These are phyloP conservation scores for Ophiostoma montium DNA, from an alignment of 2,329 filamentous ascomycete species.

Conservation along the genomic window DNA sequence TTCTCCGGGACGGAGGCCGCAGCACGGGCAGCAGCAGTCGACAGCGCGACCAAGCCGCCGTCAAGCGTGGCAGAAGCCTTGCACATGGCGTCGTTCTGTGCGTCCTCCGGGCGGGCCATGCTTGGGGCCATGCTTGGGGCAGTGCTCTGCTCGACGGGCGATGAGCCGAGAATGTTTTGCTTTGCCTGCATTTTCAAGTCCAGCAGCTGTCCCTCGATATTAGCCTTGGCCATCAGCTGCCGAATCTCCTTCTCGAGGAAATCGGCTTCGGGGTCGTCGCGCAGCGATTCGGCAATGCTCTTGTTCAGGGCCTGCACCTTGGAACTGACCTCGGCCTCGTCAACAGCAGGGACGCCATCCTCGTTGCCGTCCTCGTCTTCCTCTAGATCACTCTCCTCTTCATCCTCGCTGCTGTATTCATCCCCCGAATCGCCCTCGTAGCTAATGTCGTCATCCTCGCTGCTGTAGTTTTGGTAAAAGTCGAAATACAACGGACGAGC, in stretches of 20 bases:
- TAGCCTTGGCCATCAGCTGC: not conserved
- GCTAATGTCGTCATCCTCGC: not conserved
- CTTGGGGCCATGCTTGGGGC: too few relatives aligned
- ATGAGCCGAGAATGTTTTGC: too few relatives aligned
- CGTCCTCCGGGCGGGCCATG: too few relatives aligned
- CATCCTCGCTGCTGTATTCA: not conserved
- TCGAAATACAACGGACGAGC: too few relatives aligned
- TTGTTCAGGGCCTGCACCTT: not conserved
- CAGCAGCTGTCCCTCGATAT: not conserved
- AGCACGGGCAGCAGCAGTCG: not conserved
- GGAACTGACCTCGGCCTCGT: not conserved
- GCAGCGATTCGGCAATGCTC: not conserved
- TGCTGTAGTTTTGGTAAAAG: too few relatives aligned
- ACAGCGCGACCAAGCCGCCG: not conserved
- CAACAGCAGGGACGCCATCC: too few relatives aligned
- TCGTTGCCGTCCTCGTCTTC: not conserved
- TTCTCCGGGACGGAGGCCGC: not conserved
- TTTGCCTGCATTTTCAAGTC: not conserved
- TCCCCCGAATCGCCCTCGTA: constrained; percentile 2
- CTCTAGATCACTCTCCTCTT: constrained; percentile 1
- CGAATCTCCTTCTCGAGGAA: not conserved
- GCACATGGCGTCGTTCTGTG: too few relatives aligned
- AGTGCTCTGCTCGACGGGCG: too few relatives aligned
- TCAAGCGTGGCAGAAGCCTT: not conserved
- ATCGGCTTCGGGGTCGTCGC: not conserved